Conservation (phyloP, 495 filamentous ascomycete genomes). For the Aspergillus avenaceus region DNA sequence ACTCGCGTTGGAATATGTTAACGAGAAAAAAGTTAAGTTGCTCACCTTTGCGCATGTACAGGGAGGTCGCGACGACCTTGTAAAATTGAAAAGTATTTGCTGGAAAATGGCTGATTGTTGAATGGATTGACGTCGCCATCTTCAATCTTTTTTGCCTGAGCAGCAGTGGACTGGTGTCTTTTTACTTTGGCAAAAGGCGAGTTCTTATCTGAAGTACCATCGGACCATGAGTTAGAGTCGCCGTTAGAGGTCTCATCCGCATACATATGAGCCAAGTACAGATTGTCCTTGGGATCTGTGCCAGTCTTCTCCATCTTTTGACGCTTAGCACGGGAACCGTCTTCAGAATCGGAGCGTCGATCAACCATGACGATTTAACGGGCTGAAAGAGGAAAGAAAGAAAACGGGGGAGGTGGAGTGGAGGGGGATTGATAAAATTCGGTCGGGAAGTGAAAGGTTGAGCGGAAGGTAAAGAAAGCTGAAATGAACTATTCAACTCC, state of each 20-base stretch:
- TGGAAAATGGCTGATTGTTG: conserved; percentile 68
- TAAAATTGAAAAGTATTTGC: conserved; percentile 84
- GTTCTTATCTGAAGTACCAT: conserved; percentile 23
- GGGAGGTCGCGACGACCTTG: conserved; percentile 80
- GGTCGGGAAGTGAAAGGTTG: neutral
- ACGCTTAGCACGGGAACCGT: conserved; percentile 42
- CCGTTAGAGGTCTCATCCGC: conserved; percentile 46
- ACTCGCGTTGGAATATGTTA: neutral
- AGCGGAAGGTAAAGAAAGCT: neutral
- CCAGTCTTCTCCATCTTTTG: conserved; percentile 44
- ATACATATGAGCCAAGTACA: conserved; percentile 90
- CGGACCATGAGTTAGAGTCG: conserved; percentile 24
- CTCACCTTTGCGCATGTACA: conserved; percentile 81
- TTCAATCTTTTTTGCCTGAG: conserved; percentile 68
- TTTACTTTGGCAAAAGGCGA: conserved; percentile 61
- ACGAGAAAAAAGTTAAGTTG: neutral
- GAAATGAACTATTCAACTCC: conserved; percentile 10
- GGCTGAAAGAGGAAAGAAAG: too few relatives aligned
- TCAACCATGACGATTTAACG: conserved; percentile 34
- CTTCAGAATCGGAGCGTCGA: conserved; percentile 37
- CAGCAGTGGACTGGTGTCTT: conserved; percentile 77
- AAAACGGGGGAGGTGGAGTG: neutral
- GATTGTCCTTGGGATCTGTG: conserved; percentile 61
- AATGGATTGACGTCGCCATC: conserved; percentile 83
- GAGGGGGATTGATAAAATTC: neutral